phyloP scores from a whole-genome alignment of 2,329 filamentous ascomycete species.

The Diaporthe citri region DNA sequence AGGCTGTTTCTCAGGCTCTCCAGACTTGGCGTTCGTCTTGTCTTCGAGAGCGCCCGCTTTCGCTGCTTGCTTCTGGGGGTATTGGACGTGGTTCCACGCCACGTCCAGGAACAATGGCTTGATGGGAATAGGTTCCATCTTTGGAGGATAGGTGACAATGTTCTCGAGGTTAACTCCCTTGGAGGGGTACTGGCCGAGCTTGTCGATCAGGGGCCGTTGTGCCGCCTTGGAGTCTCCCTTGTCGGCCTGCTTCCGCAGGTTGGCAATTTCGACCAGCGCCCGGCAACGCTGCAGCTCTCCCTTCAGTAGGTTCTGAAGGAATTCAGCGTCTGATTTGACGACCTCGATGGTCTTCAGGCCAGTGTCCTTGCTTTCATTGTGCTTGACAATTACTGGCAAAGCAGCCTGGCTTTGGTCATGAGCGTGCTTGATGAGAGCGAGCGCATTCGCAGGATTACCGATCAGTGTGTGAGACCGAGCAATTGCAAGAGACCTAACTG shows the following conservation, averaged over 20 bases:
- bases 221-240: slow-evolving; percentile 53
- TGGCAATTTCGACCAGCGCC: slow-evolving; percentile 86
- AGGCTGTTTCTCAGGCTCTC: slow-evolving; percentile 58
- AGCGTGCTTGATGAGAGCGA: slow-evolving; percentile 86
- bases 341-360: slow-evolving; percentile 78
- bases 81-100: slow-evolving; percentile 97
- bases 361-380: slow-evolving; percentile 50
- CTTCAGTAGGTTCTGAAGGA: slow-evolving; percentile 72
- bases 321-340: slow-evolving; percentile 66
- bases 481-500: slow-evolving; percentile 80
- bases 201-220: slow-evolving; percentile 75
- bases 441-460: slow-evolving; percentile 79
- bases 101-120: slow-evolving; percentile 97
- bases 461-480: slow-evolving; percentile 86
- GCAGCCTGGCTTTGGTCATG: slow-evolving; percentile 70
- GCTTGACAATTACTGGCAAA: slow-evolving; percentile 58
- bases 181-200: slow-evolving; percentile 80
- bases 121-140: slow-evolving; percentile 84
- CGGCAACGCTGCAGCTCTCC: slow-evolving; percentile 84
- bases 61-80: slow-evolving; percentile 72
- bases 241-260: slow-evolving; percentile 64
- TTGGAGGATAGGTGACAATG: slow-evolving; percentile 88
- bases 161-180: slow-evolving; percentile 81
- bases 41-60: slow-evolving; percentile 45
- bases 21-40: slow-evolving; percentile 46